Evolutionary conservation across 805 yeast species (phyloP).

Genomic region (Sugiyamaella marilandica): DNA sequence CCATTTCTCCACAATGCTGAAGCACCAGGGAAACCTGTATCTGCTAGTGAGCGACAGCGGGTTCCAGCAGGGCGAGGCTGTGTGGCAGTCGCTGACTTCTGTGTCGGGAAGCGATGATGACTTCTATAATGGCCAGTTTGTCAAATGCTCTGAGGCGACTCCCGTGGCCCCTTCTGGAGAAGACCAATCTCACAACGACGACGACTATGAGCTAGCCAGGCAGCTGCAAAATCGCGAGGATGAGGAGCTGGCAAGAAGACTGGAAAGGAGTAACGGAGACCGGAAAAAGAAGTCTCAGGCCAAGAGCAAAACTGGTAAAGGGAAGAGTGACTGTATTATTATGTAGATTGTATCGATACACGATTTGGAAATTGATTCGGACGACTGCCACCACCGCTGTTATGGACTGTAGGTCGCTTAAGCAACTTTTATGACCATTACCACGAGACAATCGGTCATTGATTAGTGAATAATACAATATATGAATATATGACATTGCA

Average conservation of each 20-base stretch:
- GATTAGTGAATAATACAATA: too few relatives aligned
- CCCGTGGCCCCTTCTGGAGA: background rate
- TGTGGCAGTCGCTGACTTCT: conserved; percentile 77
- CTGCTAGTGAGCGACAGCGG: conserved; percentile 73
- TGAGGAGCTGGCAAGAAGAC: background rate
- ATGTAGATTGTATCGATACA: conserved; percentile 8
- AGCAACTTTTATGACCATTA: background rate
- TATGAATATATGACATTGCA: too few relatives aligned
- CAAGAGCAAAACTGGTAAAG: conserved; percentile 8
- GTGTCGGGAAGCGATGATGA: conserved; percentile 65
- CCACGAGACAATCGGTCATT: too few relatives aligned
- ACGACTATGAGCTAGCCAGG: conserved; percentile 31
- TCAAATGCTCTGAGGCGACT: too few relatives aligned
- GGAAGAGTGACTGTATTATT: conserved; percentile 16
- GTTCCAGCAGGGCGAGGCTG: conserved; percentile 43
- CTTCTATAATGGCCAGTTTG: conserved; percentile 55
- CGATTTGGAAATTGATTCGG: background rate
- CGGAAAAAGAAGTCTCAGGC: background rate
- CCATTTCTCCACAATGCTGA: conserved; percentile 70
- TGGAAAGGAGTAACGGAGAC: conserved; percentile 4
- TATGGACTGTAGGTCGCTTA: background rate
- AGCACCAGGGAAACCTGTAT: conserved; percentile 45
- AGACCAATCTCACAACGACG: conserved; percentile 9
- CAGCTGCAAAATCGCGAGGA: conserved; percentile 32
- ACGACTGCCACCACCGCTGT: too few relatives aligned